These are phyloP conservation scores for Talaromyces verruculosus DNA, from an alignment of 2,329 filamentous ascomycete genomes.

Conservation along the genomic window DNA sequence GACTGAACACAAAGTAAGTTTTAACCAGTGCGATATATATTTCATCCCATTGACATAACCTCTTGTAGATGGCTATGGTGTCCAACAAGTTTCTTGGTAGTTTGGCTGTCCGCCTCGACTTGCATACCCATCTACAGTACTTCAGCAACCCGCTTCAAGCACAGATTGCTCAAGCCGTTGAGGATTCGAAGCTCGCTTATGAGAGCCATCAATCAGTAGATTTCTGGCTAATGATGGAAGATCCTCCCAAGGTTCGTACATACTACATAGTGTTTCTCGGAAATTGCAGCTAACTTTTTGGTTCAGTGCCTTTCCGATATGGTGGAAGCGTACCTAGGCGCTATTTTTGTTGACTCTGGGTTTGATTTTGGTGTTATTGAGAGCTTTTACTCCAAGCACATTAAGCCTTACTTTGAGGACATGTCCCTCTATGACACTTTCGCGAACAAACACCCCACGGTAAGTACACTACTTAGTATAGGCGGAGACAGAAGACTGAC, in stretches of 20 bases:
- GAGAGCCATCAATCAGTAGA: constrained; percentile 38
- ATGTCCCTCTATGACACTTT: constrained; percentile 86
- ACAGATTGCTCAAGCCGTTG: constrained; percentile 52
- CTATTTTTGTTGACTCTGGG: constrained; percentile 83
- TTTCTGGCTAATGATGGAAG: constrained; percentile 44
- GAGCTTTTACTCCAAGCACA: constrained; percentile 71
- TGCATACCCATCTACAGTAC: constrained; percentile 69
- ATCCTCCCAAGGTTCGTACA: constrained; percentile 44
- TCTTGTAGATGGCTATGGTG: constrained; percentile 80
- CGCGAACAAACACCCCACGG: constrained; percentile 79
- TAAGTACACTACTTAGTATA: constrained; percentile 28
- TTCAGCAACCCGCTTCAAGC: constrained; percentile 39
- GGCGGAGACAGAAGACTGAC: constrained; percentile 8
- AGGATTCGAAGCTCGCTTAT: constrained; percentile 38
- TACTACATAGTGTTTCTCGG: not conserved
- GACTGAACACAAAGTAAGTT: constrained; percentile 78
- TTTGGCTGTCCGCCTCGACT: constrained; percentile 72
- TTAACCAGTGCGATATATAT: not conserved
- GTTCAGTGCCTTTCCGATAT: constrained; percentile 73
- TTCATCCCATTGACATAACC: not conserved
- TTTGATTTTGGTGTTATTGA: constrained; percentile 75
- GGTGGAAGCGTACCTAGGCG: constrained; percentile 84
- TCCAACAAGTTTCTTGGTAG: constrained; percentile 91
- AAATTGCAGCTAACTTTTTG: not conserved
- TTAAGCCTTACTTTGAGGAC: constrained; percentile 77